A percentile compares a stretch with the other conserved stretches of the same genome.
Evolutionary conservation across 2,329 filamentous ascomycete genomes (phyloP).

Genomic region (Aspergillus alliaceus): DNA sequence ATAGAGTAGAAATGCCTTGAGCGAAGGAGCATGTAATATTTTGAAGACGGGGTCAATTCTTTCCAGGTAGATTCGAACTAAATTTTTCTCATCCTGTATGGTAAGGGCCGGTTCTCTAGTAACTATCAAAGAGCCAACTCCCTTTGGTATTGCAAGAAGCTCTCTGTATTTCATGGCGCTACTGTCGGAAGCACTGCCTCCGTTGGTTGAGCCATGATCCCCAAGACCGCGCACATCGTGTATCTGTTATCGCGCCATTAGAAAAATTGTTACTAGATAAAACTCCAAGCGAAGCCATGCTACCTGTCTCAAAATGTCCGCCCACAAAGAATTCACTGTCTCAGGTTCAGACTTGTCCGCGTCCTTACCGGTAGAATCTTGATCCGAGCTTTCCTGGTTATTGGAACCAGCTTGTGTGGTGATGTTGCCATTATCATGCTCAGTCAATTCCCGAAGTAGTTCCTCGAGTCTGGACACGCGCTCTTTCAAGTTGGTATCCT

Average conservation of each 20-base stretch:
- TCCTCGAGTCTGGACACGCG: conserved; percentile 27
- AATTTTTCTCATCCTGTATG: conserved; percentile 1
- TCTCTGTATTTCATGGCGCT: conserved; percentile 3
- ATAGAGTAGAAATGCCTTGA: conserved; percentile 25
- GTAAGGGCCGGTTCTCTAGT: background rate
- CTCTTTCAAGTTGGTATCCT: conserved; percentile 18
- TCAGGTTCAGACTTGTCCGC: background rate
- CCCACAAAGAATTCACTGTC: conserved; percentile 21
- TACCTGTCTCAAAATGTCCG: conserved; percentile 27
- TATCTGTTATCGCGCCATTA: conserved; percentile 2
- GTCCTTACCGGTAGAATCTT: background rate
- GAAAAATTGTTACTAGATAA: background rate
- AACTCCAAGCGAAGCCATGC: background rate
- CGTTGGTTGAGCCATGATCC: background rate
- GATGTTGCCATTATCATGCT: background rate
- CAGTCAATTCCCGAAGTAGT: conserved; percentile 15
- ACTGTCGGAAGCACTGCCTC: background rate
- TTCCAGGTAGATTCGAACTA: conserved; percentile 27
- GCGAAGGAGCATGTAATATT: conserved; percentile 30
- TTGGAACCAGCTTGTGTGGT: background rate
- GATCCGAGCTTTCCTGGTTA: background rate
- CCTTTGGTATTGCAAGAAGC: conserved; percentile 15
- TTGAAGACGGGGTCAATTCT: conserved; percentile 35
- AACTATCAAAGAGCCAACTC: conserved; percentile 8
- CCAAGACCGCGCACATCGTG: background rate